Base-by-base conservation (phyloP, 1,284 basidiomycete genomes). In the Cryptococcus sp. region DNA sequence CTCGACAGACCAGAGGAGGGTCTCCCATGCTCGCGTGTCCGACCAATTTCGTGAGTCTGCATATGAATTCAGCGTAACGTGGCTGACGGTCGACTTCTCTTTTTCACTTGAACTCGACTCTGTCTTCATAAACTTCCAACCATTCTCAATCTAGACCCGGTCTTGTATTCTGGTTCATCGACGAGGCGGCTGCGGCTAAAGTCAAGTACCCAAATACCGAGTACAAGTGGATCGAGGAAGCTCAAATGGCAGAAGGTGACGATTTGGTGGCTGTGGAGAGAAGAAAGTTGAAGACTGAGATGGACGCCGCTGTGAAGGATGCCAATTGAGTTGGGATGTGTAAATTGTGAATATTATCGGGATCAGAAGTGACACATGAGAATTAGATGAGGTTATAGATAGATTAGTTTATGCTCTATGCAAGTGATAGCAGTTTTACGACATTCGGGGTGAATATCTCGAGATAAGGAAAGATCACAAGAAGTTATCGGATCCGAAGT, bases 111-210 rank as follows among this genome's bases (percentile, higher is more conserved):
- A 13, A 10, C 23, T 10, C 30, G 2, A 14, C 44, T 34, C 33
- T 31, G 44, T 34, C 8, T 31, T 15, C 33, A 31, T 38, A 36
- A 46, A 14, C 47, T 8, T 2, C 11, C 35, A 15, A 46, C 32
- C 13, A 38, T 34, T 8, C 37, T 50, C 34, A 48, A 42, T 31
- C 15, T 58, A 75, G 73, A 55, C 91, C 90, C 11, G 94, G 94
- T 30, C 85, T 87, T 58, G 81, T 95, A 15, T 92, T 85, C 76
- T 96, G 91, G 91, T 95, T 95, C 76, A 84, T 88, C 38, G 90
- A 94, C 76, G 84, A 90, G 53, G 85, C 85, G 6, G 91, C 92
- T 1, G 81, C 84, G 5, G 79, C 76, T 44, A 84, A 86, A 70
- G 81, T 71, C 55, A 60, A 70, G 52, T 73, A 68, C 64, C 72